Percentiles rank a stretch among this genome's conserved stretches.
Evolutionary conservation across 345 rosid genomes (phyloP).

Genomic region (Trapa incisa): DNA sequence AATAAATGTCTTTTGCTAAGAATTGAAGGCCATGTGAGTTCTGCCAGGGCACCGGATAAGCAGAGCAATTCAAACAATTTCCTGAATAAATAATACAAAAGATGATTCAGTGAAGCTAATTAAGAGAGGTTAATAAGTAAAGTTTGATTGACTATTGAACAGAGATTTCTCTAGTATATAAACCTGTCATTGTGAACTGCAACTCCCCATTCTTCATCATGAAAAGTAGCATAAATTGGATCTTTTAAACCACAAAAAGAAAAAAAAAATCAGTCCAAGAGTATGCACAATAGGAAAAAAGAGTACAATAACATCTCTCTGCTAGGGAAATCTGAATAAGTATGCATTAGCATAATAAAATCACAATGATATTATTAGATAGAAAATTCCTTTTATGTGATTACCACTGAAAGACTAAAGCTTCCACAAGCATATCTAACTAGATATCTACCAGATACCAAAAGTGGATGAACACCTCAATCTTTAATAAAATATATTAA

Average conservation of each 20-base stretch:
- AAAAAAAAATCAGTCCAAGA: constrained; percentile 4
- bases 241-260: constrained; percentile 3
- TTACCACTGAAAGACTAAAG: neutral
- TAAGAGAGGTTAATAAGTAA: neutral
- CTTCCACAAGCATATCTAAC: neutral
- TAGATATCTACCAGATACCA: neutral
- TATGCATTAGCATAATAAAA: neutral
- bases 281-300: neutral
- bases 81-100: constrained; percentile 24
- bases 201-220: constrained; percentile 94
- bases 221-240: constrained; percentile 46
- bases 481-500: too few species aligned
- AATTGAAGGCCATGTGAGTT: constrained; percentile 72
- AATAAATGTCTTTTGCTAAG: constrained; percentile 55
- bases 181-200: constrained; percentile 74
- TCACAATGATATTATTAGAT: neutral
- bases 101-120: neutral
- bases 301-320: neutral
- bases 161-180: constrained; percentile 6
- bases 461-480: neutral
- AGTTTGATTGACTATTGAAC: neutral
- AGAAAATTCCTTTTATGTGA: neutral
- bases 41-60: constrained; percentile 82
- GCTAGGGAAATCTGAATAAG: neutral
- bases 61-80: constrained; percentile 66